Base-by-base conservation (phyloP, 2,329 filamentous ascomycete species). In the Dactylonectria macrodidyma region DNA sequence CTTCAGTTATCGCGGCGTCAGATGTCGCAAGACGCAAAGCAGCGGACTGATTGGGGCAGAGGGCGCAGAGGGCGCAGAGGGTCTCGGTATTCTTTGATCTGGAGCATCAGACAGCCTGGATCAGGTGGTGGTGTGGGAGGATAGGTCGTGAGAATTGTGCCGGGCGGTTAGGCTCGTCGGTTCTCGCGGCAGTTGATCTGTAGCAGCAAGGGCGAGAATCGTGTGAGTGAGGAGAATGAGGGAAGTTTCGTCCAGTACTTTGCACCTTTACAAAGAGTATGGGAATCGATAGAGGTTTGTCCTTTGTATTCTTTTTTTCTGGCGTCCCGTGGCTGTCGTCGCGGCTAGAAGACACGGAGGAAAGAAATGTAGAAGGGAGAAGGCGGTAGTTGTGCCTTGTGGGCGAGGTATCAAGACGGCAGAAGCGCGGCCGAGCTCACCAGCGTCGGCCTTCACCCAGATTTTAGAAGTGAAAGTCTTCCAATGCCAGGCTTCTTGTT, bases 341-440 rank as follows among this genome's bases (percentile, higher is more conserved):
- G 26, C 19, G n/a, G 51, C 11, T n/a, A 33, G 50, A 34, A n/a
- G 50, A 33, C 50, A 26, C 34, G 50, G 30, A 51, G 14, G 26
- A 38, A 44, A 36, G 50, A 14, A 54, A 19, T 36, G 33, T 36
- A 19, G 9, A 54, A 54, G 33, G 19, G 30, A 24, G 30, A 30
- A 36, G 51, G 11, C 30, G 30, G 38, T 46, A 36, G 38, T 46
- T 59, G 47, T 50, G 22, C 30, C 41, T 61, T 12, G 59, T 38
- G 58, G 51, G 55, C 22, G 65, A 61, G 22, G 52, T 38, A 36
- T 24, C 51, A 46, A 41, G 47, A 56, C 33, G 48, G 36, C 58
- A 66, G 68, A 73, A 68, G n/a, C 64, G 44, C 57, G 22, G 54
- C 66, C 66, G 70, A 73, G 59, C 36, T 61, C 58, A 22, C 70